Evolutionary conservation across 139 green algal genomes (phyloP), one percentile per base, ranked within the genome.

Genomic region (Pleodorina starrii): DNA sequence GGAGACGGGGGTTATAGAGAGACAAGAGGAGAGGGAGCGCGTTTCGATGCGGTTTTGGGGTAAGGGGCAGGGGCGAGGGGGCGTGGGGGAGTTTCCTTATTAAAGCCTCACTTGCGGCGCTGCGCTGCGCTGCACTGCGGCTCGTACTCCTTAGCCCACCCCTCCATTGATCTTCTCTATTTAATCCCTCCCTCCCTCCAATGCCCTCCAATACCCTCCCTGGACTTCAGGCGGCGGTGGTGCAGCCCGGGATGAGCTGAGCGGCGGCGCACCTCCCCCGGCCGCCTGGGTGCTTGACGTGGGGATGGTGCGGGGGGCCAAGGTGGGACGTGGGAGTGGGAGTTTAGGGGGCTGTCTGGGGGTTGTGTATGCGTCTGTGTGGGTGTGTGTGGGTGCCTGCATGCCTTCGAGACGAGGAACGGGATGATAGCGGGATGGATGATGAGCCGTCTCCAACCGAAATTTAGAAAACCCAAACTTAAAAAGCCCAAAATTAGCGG

Each of bases 241-340:
- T 21, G 54, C 6, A 5, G 21, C 29, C 29, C 5, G 29, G 7
- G 54, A 66, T 21, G 54, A n/a, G n/a, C n/a, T n/a, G n/a, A n/a
- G 90, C 36, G 83, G 23, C 1, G 87, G 63, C 14, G 60, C 50
- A 4, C 73, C 88, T 19, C 76, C 84, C 9, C 85, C 54, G 29
- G 21, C 86, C 4, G 86, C 93, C 44, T 94, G 90, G 89, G 92
- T 92, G 59, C 89, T 94, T 74, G 82, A 94, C 27, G 90, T 94
- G 21, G 42, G 68, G 0, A 32, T 72, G 5, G 74, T 93, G 3
- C 87, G 79, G 54, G 90, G 89, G 14, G 63, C 90, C 5, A 81
- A 92, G 92, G 92, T 94, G 48, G 1, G 71, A 23, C n/a, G 91
- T 42, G 29, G 54, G 54, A 25, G 7, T 7, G 29, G 5, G 54